These are phyloP conservation scores for Solanum megistacrolobum DNA, from an alignment of 257 asterid species.

Conservation along the genomic window DNA sequence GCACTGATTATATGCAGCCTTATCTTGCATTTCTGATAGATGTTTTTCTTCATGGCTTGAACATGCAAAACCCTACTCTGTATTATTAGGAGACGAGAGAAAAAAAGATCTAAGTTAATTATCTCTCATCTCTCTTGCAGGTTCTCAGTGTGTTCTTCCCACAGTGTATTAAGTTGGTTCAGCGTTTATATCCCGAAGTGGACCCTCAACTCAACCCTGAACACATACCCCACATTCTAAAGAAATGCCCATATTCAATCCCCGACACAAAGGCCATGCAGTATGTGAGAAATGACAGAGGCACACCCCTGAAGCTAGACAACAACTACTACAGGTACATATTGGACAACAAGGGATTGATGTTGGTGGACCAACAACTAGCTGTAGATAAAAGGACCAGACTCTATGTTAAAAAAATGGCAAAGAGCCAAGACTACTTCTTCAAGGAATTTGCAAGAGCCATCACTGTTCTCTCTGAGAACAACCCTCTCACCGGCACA, in stretches of 20 bases:
- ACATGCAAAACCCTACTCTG: neutral
- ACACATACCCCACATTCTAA: constrained; percentile 78
- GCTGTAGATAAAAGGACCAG: constrained; percentile 62
- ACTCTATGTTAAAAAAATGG: constrained; percentile 74
- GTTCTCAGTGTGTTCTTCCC: constrained; percentile 71
- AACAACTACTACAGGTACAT: constrained; percentile 78
- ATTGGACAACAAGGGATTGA: constrained; percentile 67
- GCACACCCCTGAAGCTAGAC: constrained; percentile 85
- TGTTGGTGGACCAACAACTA: constrained; percentile 73
- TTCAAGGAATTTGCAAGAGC: constrained; percentile 57
- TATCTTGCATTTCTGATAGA: neutral
- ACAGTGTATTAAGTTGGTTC: constrained; percentile 86
- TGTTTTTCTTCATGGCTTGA: neutral
- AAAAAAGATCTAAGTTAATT: neutral
- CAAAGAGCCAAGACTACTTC: constrained; percentile 68
- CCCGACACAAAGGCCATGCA: constrained; percentile 89
- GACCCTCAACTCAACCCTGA: constrained; percentile 65
- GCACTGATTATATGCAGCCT: neutral
- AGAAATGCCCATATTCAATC: constrained; percentile 76
- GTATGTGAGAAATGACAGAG: constrained; percentile 85
- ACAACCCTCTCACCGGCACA: constrained; percentile 75
- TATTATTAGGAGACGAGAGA: neutral
- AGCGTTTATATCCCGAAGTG: constrained; percentile 77
- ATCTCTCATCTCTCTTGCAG: constrained; percentile 11
- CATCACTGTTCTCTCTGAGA: constrained; percentile 65